Base-by-base conservation (phyloP, 768 basidiomycete genomes). In the Rhodotorula paludigena region DNA sequence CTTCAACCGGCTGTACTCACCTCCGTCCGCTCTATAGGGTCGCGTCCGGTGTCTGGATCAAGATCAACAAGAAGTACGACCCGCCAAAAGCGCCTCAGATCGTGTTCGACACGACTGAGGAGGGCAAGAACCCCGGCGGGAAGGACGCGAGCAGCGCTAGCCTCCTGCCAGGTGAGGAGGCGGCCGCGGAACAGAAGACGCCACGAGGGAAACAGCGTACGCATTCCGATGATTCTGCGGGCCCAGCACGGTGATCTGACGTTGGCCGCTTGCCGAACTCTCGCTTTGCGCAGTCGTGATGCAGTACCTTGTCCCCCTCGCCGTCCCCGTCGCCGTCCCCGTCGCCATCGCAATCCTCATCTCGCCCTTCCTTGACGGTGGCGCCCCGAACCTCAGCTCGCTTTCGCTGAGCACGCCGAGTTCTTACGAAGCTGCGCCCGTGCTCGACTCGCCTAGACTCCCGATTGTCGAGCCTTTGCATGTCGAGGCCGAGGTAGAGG, bases 21-120 rank as follows among this genome's bases (percentile, higher is more conserved):
- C 32, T 51, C n/a, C 3, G 15, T 5, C n/a, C 33, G 20, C 32
- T 3, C 1, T 1, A n/a, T 44, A 66, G 69, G 70, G 70, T 72
- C 39, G 70, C 70, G 0, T 63, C 61, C 16, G 70, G 70, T 18
- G 61, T 72, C 28, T 72, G 64, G 64, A 72, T 72, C 63, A 72
- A 72, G 59, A 72, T 72, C 53, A 67, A 72, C 59, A 38, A 48
- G 42, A 55, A 60, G 23, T 72, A 61, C 60, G 70, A 72, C 39
- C 55, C 66, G 21, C 58, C 63, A 3, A 51, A 45, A 44, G 21
- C 45, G 30, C 41, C 61, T 10, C 54, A 41, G 35, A 47, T 55
- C n/a, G 42, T 67, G 5, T 63, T 63, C 57, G 61, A 63, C 52
- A 25, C 41, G 5, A 38, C 11, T 16, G 35, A 15, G 4, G 36